Base-by-base conservation (phyloP, 169 alveolate genomes). In the Plasmodium fragile region DNA sequence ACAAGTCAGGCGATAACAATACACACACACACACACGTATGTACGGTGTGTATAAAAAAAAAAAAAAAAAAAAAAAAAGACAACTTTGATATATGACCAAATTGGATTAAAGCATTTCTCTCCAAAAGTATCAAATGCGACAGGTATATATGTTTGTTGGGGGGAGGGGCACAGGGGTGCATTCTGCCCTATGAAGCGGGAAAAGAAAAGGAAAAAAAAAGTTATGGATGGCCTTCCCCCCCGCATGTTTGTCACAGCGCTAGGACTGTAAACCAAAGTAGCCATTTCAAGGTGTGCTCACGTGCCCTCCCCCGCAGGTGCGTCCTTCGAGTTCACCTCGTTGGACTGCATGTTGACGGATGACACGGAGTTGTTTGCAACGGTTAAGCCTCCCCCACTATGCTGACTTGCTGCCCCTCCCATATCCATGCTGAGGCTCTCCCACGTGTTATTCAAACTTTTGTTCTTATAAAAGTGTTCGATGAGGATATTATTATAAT, bases 381-480 rank as follows among this genome's bases (percentile, higher is more conserved):
- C 22, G 43, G 59, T 49, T 49, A 16, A 16, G 6, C 72, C 32
- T 13, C 36, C 55, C 49, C 34, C 75, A 18, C 41, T 65, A 18
- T 18, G 36, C 3, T 65, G 36, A 65, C 2, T 10, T 65, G 41
- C 41, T 2, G 10, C 65, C 55, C 72, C 55, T 22, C n/a, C 53
- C 30, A 30, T 77, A 71, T 30, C 30, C 16, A 85, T 28, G 18
- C n/a, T 73, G 18, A 65, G 39, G 43, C 75, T 73, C 70, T 89
- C 94, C 94, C 94, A 89, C 3, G 94, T 89, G 81, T 89, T 72
- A 13, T 53, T 75, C 13, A 89, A 77, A 78, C 70, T 78, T 89
- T 89, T 89, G 71, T 89, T 89, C 41, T 89, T 89, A 28, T 89
- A 89, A 80, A 89, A 89, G 18, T 89, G 94, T 8, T 89, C 90